A percentile compares a stretch with the other conserved stretches of the same genome.
phyloP scores from a whole-genome alignment of 352 stramenopile species.

The Globisporangium parvum region DNA sequence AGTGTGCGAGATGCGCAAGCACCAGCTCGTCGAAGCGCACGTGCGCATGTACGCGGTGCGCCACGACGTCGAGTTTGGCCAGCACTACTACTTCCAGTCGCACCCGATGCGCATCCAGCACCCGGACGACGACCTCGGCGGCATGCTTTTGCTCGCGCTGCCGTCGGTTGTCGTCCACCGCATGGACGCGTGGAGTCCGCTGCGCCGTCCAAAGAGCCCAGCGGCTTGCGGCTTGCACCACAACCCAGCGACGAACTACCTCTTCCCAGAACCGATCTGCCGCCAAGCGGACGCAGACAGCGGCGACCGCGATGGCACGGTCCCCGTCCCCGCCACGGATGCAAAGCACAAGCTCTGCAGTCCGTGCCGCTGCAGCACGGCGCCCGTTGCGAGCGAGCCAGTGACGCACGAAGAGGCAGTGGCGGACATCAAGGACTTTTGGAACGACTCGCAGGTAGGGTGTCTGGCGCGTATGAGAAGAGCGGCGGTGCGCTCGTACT shows the following conservation, averaged over 20 bases:
- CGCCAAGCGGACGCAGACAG: constrained; percentile 55
- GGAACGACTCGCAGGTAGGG: constrained; percentile 63
- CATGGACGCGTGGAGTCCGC: constrained; percentile 88
- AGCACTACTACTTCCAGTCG: constrained; percentile 88
- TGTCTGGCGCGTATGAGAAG: neutral
- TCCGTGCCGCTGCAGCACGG: constrained; percentile 32
- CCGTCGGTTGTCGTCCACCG: constrained; percentile 92
- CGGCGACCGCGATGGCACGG: constrained; percentile 48
- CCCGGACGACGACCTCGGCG: constrained; percentile 90
- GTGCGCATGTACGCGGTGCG: constrained; percentile 93
- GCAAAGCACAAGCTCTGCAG: constrained; percentile 27
- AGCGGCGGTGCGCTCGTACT: too few relatives aligned
- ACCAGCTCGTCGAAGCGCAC: constrained; percentile 93
- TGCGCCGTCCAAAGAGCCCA: constrained; percentile 67
- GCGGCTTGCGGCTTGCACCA: constrained; percentile 49
- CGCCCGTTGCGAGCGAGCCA: constrained; percentile 15
- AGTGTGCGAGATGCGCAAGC: constrained; percentile 88
- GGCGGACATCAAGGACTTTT: constrained; percentile 68
- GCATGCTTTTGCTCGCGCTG: constrained; percentile 84
- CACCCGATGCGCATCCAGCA: constrained; percentile 92
- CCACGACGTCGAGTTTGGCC: constrained; percentile 53
- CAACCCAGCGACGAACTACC: constrained; percentile 50
- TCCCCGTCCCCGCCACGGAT: constrained; percentile 22
- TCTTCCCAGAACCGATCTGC: constrained; percentile 63
- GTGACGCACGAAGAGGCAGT: constrained; percentile 25